Percentiles rank a stretch among this genome's conserved stretches.
Conservation (phyloP, 2,329 filamentous ascomycete genomes). For the Thielaviopsis musarum region DNA sequence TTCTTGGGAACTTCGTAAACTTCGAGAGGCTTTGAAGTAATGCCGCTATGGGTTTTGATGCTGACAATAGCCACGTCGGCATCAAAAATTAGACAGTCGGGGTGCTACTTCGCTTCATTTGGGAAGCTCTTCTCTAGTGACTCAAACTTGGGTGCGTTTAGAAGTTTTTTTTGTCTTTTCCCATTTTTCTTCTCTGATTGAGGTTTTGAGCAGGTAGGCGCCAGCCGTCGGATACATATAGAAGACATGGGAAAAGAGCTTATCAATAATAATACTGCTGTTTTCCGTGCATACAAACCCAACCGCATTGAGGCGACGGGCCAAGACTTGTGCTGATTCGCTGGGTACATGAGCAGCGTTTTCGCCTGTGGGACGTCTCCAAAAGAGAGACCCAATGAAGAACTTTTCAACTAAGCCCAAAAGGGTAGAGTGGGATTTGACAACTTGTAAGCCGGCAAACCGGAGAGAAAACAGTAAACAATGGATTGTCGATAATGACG, state of each 20-base stretch:
- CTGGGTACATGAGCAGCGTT: not conserved
- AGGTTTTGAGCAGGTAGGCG: not conserved
- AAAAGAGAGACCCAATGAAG: constrained; percentile 1
- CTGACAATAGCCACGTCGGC: not conserved
- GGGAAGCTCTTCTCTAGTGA: not conserved
- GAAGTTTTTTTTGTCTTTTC: not conserved
- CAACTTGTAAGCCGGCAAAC: too few relatives aligned
- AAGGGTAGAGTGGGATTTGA: too few relatives aligned
- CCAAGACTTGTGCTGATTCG: not conserved
- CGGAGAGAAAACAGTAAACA: too few relatives aligned
- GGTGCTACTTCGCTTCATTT: not conserved
- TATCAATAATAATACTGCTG: not conserved
- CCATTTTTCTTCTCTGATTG: not conserved
- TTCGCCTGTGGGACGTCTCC: not conserved
- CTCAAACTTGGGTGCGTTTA: not conserved
- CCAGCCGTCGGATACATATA: not conserved
- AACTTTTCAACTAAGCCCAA: not conserved
- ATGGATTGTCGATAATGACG: too few relatives aligned
- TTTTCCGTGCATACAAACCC: not conserved
- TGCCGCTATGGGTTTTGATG: not conserved
- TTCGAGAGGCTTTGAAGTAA: not conserved
- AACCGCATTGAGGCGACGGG: not conserved
- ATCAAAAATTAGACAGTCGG: not conserved
- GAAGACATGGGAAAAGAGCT: not conserved
- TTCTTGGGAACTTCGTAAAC: not conserved